These are phyloP conservation scores for Oidiodendron maius DNA, from an alignment of 495 filamentous ascomycete genomes.

Conservation along the genomic window DNA sequence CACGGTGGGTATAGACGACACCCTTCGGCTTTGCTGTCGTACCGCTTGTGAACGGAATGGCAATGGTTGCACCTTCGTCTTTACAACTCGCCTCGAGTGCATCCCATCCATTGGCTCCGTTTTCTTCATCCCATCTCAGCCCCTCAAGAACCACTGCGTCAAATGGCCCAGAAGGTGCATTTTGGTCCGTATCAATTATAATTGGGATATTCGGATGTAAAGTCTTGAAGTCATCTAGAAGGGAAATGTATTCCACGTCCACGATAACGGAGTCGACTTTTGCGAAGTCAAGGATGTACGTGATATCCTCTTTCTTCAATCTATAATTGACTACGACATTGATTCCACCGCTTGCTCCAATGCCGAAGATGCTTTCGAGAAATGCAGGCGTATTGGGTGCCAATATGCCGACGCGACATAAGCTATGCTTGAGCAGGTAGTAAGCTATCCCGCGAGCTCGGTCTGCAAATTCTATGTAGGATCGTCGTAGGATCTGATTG, in stretches of 20 bases:
- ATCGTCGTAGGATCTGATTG: conserved; percentile 58
- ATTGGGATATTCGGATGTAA: conserved; percentile 56
- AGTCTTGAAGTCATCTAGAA: conserved; percentile 60
- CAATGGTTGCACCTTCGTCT: conserved; percentile 75
- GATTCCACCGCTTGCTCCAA: conserved; percentile 76
- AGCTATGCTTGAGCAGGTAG: conserved; percentile 66
- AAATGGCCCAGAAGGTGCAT: conserved; percentile 74
- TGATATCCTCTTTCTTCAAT: conserved; percentile 81
- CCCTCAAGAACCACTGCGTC: conserved; percentile 81
- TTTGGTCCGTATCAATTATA: conserved; percentile 81
- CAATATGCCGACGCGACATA: conserved; percentile 71
- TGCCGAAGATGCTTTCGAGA: conserved; percentile 82
- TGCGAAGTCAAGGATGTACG: conserved; percentile 79
- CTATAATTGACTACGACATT: conserved; percentile 85
- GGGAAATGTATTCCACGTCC: conserved; percentile 66
- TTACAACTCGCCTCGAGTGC: conserved; percentile 60
- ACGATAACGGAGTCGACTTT: conserved; percentile 86
- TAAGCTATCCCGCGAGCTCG: conserved; percentile 83
- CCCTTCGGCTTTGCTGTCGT: conserved; percentile 92
- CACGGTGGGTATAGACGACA: conserved; percentile 85
- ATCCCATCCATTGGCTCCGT: conserved; percentile 66
- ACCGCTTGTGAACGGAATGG: conserved; percentile 87
- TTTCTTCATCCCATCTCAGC: conserved; percentile 56
- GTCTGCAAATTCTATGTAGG: conserved; percentile 78
- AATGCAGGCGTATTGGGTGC: conserved; percentile 92